Percentiles rank a stretch among this genome's conserved stretches.
Conservation (phyloP, 768 basidiomycete genomes). For the Daedaleopsis sinensis region DNA sequence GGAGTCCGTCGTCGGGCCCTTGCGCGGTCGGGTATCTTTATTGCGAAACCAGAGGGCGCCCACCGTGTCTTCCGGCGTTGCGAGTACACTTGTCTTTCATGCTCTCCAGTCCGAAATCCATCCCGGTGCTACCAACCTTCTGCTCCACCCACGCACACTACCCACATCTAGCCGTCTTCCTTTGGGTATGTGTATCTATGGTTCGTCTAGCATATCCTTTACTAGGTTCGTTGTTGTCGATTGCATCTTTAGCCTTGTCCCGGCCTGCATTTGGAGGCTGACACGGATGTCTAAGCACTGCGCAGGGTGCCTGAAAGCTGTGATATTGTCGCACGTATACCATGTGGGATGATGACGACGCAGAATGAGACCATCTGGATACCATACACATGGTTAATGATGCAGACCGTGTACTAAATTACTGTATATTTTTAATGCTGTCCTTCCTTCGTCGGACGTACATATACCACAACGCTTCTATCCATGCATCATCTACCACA, state of each 20-base stretch:
- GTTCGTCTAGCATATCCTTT: slow-evolving; percentile 9
- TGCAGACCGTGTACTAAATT: background rate
- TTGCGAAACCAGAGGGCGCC: slow-evolving; percentile 7
- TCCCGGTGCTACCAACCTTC: slow-evolving; percentile 6
- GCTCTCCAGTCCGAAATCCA: background rate
- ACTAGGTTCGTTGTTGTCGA: slow-evolving; percentile 3
- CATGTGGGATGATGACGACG: background rate
- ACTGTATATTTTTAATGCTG: background rate
- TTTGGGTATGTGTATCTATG: slow-evolving; percentile 12
- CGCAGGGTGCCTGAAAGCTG: background rate
- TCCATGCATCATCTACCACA: background rate
- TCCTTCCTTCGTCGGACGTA: background rate
- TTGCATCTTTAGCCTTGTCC: background rate
- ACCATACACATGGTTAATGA: background rate
- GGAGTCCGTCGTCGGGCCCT: slow-evolving; percentile 1
- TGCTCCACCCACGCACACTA: background rate
- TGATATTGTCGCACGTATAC: background rate
- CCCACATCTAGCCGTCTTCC: background rate
- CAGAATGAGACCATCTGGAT: no score
- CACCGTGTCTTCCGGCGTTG: slow-evolving; percentile 2
- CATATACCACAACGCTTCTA: background rate
- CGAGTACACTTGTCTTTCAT: slow-evolving; percentile 1
- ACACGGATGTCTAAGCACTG: no score
- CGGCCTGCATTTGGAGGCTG: background rate
- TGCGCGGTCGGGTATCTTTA: slow-evolving; percentile 13